These are phyloP conservation scores for Neofusicoccum kwambonambiense DNA, from an alignment of 2,329 filamentous ascomycete species.

Conservation along the genomic window DNA sequence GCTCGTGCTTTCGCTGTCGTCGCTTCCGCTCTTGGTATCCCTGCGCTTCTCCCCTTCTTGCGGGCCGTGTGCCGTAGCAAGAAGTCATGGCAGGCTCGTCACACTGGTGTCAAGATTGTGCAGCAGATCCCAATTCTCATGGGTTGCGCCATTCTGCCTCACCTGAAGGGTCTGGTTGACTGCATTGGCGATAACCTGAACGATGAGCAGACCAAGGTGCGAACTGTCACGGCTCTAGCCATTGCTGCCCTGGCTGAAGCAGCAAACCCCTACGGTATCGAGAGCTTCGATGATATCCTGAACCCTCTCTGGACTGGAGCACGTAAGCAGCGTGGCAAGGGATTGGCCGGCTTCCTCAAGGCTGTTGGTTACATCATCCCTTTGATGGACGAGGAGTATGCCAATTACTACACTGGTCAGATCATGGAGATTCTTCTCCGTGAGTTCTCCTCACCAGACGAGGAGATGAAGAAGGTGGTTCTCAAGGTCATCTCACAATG, in stretches of 20 bases:
- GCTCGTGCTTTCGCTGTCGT: conserved; percentile 96
- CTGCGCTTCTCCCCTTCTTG: conserved; percentile 89
- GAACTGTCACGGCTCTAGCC: conserved; percentile 91
- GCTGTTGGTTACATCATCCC: conserved; percentile 98
- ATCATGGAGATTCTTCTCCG: conserved; percentile 98
- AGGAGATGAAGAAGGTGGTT: conserved; percentile 99
- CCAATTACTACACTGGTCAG: conserved; percentile 97
- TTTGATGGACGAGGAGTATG: conserved; percentile 98
- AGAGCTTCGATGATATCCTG: conserved; percentile 96
- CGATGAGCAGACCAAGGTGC: conserved; percentile 96
- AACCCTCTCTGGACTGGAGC: conserved; percentile 97
- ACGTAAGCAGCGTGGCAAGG: conserved; percentile 93
- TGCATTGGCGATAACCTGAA: conserved; percentile 95
- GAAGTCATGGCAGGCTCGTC: conserved; percentile 97
- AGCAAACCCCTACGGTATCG: conserved; percentile 96
- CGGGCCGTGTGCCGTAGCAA: conserved; percentile 95
- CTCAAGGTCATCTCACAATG: conserved; percentile 97
- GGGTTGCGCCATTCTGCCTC: conserved; percentile 93
- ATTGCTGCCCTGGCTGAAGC: conserved; percentile 95
- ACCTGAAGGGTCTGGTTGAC: conserved; percentile 92
- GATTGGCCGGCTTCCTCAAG: conserved; percentile 92
- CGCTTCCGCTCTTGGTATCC: conserved; percentile 92
- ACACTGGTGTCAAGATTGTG: conserved; percentile 98
- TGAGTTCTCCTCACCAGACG: conserved; percentile 94
- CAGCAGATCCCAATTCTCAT: conserved; percentile 98